Conservation (phyloP, 768 basidiomycete genomes). For the Tylopilus rubrobrunneus region DNA sequence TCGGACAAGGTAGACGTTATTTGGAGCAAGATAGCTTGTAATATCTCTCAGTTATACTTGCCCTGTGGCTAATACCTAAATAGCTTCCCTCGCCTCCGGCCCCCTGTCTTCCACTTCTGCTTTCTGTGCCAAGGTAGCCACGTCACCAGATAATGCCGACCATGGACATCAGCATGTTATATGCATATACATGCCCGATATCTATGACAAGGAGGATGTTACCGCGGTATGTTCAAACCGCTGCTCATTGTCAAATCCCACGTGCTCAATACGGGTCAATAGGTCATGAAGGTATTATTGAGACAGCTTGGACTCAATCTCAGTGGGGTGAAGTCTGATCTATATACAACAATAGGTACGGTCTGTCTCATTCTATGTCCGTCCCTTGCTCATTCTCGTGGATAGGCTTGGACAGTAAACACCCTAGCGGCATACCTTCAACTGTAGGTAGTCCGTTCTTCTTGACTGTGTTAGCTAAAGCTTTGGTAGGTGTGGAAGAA, state of each 20-base stretch:
- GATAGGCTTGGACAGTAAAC: constrained; percentile 73
- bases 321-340: constrained; percentile 66
- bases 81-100: constrained; percentile 64
- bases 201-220: constrained; percentile 60
- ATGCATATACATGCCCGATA: constrained; percentile 68
- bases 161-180: constrained; percentile 60
- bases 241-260: not conserved
- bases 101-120: constrained; percentile 58
- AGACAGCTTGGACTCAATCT: constrained; percentile 62
- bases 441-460: constrained; percentile 42
- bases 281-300: constrained; percentile 68
- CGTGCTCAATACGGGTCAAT: not conserved
- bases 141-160: constrained; percentile 46
- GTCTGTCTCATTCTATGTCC: not conserved
- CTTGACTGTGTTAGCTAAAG: not conserved
- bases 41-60: constrained; percentile 13
- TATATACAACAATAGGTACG: constrained; percentile 62
- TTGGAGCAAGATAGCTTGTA: constrained; percentile 62
- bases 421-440: constrained; percentile 66
- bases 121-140: constrained; percentile 60
- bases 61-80: not conserved
- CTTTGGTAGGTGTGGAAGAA: constrained; percentile 65
- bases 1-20: constrained; percentile 59
- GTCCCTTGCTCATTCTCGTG: not conserved
- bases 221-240: constrained; percentile 39